Percentiles rank a stretch among this genome's conserved stretches.
phyloP scores from a whole-genome alignment of 345 rosid species.

The Diplotaxis tenuifolia region DNA sequence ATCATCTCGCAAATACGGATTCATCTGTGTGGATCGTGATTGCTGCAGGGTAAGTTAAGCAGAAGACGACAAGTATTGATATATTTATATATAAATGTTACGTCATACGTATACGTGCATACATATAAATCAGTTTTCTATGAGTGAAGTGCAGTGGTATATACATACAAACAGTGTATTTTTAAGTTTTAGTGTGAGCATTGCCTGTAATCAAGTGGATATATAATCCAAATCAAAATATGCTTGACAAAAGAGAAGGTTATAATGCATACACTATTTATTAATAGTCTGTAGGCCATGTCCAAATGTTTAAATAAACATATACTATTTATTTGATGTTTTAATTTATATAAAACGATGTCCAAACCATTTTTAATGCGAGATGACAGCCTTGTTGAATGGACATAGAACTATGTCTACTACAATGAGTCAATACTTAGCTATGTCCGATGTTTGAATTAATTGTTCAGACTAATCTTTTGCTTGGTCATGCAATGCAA shows the following conservation, averaged over 20 bases:
- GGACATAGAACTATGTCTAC: not conserved
- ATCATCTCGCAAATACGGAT: not conserved
- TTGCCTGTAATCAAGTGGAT: not conserved
- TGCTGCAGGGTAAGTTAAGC: not conserved
- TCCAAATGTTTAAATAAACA: not conserved
- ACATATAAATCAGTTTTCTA: too few species aligned
- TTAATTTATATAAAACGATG: not conserved
- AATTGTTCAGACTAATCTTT: too few species aligned
- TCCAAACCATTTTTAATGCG: not conserved
- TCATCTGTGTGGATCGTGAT: conserved; percentile 22
- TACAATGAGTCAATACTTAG: not conserved
- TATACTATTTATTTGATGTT: not conserved
- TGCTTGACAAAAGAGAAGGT: not conserved
- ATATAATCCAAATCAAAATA: not conserved
- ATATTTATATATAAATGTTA: too few species aligned
- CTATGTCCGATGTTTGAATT: too few species aligned
- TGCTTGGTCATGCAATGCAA: too few species aligned
- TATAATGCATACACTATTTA: not conserved
- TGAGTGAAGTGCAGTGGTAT: too few species aligned
- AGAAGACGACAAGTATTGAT: too few species aligned
- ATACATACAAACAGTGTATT: too few species aligned
- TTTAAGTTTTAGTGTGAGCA: not conserved
- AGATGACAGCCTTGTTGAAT: not conserved
- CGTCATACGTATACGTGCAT: too few species aligned
- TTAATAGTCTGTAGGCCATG: not conserved